Percentiles rank a stretch among this genome's conserved stretches.
Conservation (phyloP, 345 rosid genomes). For the Sisymbrium altissimum region DNA sequence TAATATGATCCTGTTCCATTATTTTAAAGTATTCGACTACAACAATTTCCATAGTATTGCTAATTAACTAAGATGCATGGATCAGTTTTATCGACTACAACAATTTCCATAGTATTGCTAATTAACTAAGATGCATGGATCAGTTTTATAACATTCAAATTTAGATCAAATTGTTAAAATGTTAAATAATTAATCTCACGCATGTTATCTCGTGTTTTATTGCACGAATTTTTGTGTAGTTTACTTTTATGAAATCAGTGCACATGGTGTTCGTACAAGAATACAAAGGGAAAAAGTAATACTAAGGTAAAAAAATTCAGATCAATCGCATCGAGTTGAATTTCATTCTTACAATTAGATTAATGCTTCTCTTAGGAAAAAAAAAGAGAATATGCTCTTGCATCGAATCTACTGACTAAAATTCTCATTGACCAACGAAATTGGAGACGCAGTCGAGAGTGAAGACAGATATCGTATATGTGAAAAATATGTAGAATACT, state of each 20-base stretch:
- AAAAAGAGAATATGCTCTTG: background rate
- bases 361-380: background rate
- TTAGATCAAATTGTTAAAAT: background rate
- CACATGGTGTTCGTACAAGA: slow-evolving; percentile 9
- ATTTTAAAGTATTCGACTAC: background rate
- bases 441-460: slow-evolving; percentile 18
- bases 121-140: background rate
- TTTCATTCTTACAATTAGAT: background rate
- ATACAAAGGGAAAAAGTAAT: background rate
- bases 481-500: background rate
- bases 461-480: background rate
- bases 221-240: background rate
- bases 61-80: background rate
- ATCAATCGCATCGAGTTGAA: slow-evolving; percentile 20
- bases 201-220: background rate
- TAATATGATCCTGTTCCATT: background rate
- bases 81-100: too few species aligned
- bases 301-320: background rate
- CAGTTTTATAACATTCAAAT: background rate
- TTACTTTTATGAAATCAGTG: background rate
- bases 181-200: background rate
- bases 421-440: slow-evolving; percentile 19
- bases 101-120: background rate
- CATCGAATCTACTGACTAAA: background rate
- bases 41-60: background rate